Evolutionary conservation across 257 asterid species (phyloP).

Genomic region (Cynanchum wilfordii): DNA sequence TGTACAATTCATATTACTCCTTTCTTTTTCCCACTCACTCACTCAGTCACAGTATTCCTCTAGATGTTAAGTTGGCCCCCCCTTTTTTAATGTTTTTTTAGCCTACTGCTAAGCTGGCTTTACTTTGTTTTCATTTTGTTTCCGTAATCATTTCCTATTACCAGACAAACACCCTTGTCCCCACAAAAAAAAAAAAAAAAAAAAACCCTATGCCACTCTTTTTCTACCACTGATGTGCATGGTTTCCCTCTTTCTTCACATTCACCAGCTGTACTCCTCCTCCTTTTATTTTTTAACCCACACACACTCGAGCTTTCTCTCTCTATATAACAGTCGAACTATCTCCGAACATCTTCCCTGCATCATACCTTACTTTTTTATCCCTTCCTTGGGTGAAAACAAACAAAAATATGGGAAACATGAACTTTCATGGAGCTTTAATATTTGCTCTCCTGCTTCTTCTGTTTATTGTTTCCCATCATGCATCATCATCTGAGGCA

Average conservation of each 20-base stretch:
- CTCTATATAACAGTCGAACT: constrained; percentile 8
- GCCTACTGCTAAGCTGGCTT: constrained; percentile 2
- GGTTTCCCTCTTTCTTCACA: background rate
- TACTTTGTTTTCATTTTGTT: background rate
- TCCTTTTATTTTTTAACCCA: background rate
- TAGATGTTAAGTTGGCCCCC: background rate
- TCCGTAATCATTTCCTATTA: background rate
- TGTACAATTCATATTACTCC: too few relatives aligned
- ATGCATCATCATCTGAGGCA: constrained; percentile 11
- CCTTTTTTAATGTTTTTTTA: background rate
- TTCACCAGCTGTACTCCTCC: background rate
- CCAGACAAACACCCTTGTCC: constrained; percentile 16
- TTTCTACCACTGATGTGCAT: constrained; percentile 1
- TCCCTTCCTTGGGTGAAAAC: background rate
- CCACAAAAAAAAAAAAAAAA: background rate
- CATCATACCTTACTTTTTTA: background rate
- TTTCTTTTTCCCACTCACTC: background rate
- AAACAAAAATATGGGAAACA: background rate
- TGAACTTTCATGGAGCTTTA: constrained; percentile 6
- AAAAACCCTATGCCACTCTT: background rate
- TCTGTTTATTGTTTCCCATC: constrained; percentile 12
- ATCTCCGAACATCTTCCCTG: constrained; percentile 7
- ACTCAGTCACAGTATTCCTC: background rate
- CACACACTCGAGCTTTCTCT: too few relatives aligned
- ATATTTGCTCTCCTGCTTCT: constrained; percentile 17